Evolutionary conservation across 139 green algal species (phyloP).

Genomic region (Chlorella sp.): DNA sequence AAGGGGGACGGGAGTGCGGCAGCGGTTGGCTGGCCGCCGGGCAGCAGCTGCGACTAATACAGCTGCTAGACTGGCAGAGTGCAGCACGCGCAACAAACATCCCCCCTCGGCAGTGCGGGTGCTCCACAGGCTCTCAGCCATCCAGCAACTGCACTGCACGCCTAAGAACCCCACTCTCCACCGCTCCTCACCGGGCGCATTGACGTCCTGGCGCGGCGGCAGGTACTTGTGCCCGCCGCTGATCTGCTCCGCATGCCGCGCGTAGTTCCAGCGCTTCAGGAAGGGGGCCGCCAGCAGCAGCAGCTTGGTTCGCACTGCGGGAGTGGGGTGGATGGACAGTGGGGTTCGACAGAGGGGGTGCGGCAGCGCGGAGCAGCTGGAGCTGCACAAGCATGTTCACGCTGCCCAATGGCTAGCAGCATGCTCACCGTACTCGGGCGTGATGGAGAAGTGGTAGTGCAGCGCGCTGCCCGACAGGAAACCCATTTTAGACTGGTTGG

Average conservation of each 20-base stretch:
- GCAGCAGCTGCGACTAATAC: too few species aligned
- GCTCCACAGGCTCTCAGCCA: too few species aligned
- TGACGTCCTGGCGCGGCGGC: constrained; percentile 88
- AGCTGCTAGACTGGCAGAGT: too few species aligned
- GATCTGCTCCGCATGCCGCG: constrained; percentile 83
- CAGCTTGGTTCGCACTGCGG: constrained; percentile 86
- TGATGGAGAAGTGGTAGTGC: constrained; percentile 93
- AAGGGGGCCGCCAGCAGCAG: constrained; percentile 93
- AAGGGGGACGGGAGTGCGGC: too few species aligned
- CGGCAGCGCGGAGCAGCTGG: too few species aligned
- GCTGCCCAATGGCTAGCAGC: too few species aligned
- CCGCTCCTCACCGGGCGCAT: constrained; percentile 71
- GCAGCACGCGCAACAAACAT: too few species aligned
- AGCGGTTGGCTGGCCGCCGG: too few species aligned
- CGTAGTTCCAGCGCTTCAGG: constrained; percentile 90
- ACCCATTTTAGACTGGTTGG: constrained; percentile 62
- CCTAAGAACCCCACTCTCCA: not conserved
- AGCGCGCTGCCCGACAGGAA: constrained; percentile 81
- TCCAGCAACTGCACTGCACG: not conserved
- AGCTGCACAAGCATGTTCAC: too few species aligned
- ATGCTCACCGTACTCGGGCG: constrained; percentile 83
- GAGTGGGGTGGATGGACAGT: not conserved
- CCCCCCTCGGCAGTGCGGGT: too few species aligned
- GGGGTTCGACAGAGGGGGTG: too few species aligned
- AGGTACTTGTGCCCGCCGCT: constrained; percentile 85